Conservation (phyloP, 139 green algal species). For the Marvania coccoides region DNA sequence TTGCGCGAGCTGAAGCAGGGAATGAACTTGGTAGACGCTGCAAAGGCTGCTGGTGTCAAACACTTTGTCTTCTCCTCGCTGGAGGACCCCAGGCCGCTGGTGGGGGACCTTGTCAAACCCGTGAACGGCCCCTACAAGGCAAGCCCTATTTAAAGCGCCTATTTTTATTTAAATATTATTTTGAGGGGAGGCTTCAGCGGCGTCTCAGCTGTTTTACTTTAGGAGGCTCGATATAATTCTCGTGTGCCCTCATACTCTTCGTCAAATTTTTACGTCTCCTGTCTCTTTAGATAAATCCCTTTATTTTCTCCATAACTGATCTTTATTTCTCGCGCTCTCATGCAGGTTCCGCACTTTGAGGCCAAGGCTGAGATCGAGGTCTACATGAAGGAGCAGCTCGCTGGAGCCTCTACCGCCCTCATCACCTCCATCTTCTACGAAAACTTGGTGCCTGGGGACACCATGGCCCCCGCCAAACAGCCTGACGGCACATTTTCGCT, state of each 20-base stretch:
- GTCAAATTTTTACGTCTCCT: no score
- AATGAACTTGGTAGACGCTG: slow-evolving; percentile 24
- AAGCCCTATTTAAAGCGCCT: neutral
- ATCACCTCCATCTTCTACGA: slow-evolving; percentile 7
- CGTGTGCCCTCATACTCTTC: no score
- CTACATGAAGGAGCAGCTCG: slow-evolving; percentile 10
- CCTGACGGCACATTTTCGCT: slow-evolving; percentile 2
- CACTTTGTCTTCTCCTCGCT: slow-evolving; percentile 24
- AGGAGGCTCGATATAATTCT: no score
- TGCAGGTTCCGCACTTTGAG: slow-evolving; percentile 30
- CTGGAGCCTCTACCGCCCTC: neutral
- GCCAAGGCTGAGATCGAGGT: slow-evolving; percentile 15
- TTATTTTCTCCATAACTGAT: no score
- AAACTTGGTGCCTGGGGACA: slow-evolving; percentile 10
- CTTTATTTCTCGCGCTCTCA: no score
- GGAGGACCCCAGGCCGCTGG: slow-evolving; percentile 4
- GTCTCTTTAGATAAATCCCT: no score
- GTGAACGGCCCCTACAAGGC: slow-evolving; percentile 1
- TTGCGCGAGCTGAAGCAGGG: slow-evolving; percentile 11
- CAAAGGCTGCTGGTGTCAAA: slow-evolving; percentile 2
- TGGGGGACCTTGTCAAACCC: neutral
- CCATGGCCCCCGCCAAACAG: slow-evolving; percentile 14
- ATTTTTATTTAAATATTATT: neutral
- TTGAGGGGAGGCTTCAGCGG: no score
- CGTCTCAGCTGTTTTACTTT: no score